A percentile compares a stretch with the other conserved stretches of the same genome.
These are phyloP conservation scores for Corynascus novoguineensis DNA, from an alignment of 495 filamentous ascomycete genomes.

Conservation along the genomic window DNA sequence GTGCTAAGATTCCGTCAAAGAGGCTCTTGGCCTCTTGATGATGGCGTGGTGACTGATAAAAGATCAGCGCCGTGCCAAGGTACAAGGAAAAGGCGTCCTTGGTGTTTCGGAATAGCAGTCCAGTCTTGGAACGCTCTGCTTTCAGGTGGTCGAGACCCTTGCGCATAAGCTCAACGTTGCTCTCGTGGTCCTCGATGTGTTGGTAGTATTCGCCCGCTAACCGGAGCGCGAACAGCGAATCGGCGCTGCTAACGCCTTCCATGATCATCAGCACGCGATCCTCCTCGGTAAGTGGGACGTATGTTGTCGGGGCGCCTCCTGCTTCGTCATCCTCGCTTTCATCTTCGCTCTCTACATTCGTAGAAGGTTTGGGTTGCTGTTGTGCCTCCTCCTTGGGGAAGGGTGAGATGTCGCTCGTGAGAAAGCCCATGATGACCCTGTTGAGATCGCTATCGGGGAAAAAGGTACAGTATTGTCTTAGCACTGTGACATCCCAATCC, in stretches of 20 bases:
- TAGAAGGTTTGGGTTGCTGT: slow-evolving; percentile 11
- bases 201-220: slow-evolving; percentile 82
- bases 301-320: slow-evolving; percentile 43
- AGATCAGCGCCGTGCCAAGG: slow-evolving; percentile 76
- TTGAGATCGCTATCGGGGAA: slow-evolving; percentile 80
- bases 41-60: slow-evolving; percentile 81
- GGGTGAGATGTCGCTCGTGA: slow-evolving; percentile 78
- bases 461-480: slow-evolving; percentile 73
- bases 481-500: slow-evolving; percentile 65
- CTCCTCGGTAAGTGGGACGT: slow-evolving; percentile 54
- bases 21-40: slow-evolving; percentile 78
- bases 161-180: slow-evolving; percentile 68
- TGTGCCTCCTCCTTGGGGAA: slow-evolving; percentile 50
- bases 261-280: slow-evolving; percentile 76
- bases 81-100: slow-evolving; percentile 67
- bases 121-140: slow-evolving; percentile 58
- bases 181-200: slow-evolving; percentile 80
- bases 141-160: slow-evolving; percentile 58
- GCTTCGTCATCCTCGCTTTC: slow-evolving; percentile 50
- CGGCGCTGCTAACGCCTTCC: slow-evolving; percentile 69
- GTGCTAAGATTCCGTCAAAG: slow-evolving; percentile 71
- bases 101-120: slow-evolving; percentile 59
- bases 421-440: slow-evolving; percentile 72
- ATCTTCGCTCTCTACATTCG: slow-evolving; percentile 29
- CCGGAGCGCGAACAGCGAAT: slow-evolving; percentile 76